phyloP scores from a whole-genome alignment of 2,329 filamentous ascomycete genomes.

The Aspergillus hiratsukae region DNA sequence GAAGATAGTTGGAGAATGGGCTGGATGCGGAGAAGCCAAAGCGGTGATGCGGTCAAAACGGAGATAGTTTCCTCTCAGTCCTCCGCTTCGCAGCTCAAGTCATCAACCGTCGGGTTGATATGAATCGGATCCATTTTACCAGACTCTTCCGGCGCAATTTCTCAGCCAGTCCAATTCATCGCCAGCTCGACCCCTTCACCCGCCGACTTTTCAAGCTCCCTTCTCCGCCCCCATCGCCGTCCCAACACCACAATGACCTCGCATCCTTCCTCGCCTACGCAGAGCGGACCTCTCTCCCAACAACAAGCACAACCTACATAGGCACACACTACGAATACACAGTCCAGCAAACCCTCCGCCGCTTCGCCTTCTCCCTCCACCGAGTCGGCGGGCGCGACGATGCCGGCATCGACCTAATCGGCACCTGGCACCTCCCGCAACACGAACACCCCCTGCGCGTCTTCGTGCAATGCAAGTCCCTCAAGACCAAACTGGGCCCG shows the following conservation, averaged over 20 bases:
- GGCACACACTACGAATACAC: constrained; percentile 48
- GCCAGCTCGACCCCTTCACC: constrained; percentile 20
- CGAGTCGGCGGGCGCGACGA: constrained; percentile 45
- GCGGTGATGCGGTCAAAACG: background rate
- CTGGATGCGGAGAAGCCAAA: background rate
- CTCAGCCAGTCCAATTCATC: background rate
- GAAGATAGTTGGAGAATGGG: background rate
- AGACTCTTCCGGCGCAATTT: background rate
- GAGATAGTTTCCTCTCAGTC: background rate
- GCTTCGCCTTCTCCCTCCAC: constrained; percentile 36
- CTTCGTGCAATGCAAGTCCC: constrained; percentile 45
- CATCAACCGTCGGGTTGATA: background rate
- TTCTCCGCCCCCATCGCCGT: constrained; percentile 29
- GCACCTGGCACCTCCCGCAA: constrained; percentile 42
- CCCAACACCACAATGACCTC: constrained; percentile 34
- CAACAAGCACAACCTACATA: constrained; percentile 37
- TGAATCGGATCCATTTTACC: background rate
- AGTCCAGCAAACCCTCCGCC: constrained; percentile 36
- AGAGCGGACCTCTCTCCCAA: constrained; percentile 31
- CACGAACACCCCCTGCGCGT: constrained; percentile 34
- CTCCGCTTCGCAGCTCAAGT: background rate
- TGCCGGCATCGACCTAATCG: constrained; percentile 44
- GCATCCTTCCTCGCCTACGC: constrained; percentile 40
- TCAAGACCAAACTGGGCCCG: constrained; percentile 40
- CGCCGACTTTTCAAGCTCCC: constrained; percentile 36